Base-by-base conservation (phyloP, 176 grass and related monocot genomes). In the Cocos nucifera region DNA sequence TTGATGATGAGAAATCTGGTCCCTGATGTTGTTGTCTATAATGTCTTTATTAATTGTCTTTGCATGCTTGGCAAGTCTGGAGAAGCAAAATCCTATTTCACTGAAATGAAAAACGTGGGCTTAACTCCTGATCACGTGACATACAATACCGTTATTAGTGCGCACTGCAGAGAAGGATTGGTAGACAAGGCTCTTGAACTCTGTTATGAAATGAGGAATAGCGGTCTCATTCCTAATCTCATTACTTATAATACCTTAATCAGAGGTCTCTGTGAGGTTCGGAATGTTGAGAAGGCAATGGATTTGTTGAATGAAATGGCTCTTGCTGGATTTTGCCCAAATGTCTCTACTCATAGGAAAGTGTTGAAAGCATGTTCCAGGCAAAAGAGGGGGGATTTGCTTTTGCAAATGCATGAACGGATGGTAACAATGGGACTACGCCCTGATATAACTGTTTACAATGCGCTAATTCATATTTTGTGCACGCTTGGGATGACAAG, bases 31-130 rank as follows among this genome's bases (percentile, higher is more conserved):
- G 72, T 76, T 79, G 66, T 88, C 58, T 97, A 97, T 77, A 97
- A 97, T 75, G 84, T 97, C 59, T 84, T 97, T 74, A 80, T 97
- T 75, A 97, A 97, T 73, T 90, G 78, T 69, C 86, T 97, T 67
- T 97, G 81, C 49, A 73, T 61, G 25, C 79, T 82, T 65, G 81
- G 81, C 30, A 90, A 88, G 35, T 70, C 52, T 51, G 52, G 53
- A 25, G 81, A 85, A 72, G 92, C 87, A 15, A 82, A 88, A 74
- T 79, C 80, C 6, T 70, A 77, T 59, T 64, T 97, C 52, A 49
- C 59, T 69, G 81, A 90, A 57, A 90, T 97, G 81, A 85, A 56
- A 88, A 85, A 80, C 69, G 67, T 57, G 25, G 87, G 87, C n/a
- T 76, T 97, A 63, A 70, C 49, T 75, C 92, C 92, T 24, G 78